phyloP scores from a whole-genome alignment of 805 yeast genomes.

The Kuraishia capsulata region DNA sequence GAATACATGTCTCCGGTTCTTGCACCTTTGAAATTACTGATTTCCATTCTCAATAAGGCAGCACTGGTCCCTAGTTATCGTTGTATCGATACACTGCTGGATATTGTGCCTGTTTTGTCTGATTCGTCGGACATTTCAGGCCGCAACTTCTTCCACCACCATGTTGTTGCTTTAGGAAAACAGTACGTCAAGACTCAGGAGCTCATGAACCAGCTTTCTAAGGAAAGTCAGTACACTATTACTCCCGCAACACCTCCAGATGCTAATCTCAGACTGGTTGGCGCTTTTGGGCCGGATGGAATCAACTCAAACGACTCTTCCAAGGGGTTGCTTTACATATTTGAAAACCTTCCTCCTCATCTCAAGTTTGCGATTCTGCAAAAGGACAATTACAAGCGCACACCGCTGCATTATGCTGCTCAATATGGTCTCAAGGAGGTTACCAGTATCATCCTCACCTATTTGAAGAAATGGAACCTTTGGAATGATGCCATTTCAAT shows the following conservation, averaged over 20 bases:
- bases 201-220: conserved; percentile 4
- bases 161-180: conserved; percentile 71
- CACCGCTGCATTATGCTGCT: conserved; percentile 86
- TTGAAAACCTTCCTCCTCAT: conserved; percentile 45
- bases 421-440: conserved; percentile 73
- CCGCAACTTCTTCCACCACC: conserved; percentile 80
- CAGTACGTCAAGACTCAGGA: conserved; percentile 28
- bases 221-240: conserved; percentile 11
- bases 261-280: conserved; percentile 34
- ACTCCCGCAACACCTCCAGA: conserved; percentile 47
- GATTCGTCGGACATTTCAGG: conserved; percentile 72
- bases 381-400: conserved; percentile 67
- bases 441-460: conserved; percentile 46
- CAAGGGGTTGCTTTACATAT: conserved; percentile 49
- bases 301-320: conserved; percentile 47
- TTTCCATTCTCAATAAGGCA: conserved; percentile 58
- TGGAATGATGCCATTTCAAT: conserved; percentile 40
- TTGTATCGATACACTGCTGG: conserved; percentile 51
- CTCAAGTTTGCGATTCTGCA: conserved; percentile 49
- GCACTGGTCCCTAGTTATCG: conserved; percentile 43
- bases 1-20: conserved; percentile 35
- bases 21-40: conserved; percentile 44
- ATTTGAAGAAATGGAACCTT: conserved; percentile 50
- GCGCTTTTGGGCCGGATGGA: conserved; percentile 57
- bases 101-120: conserved; percentile 38